These are phyloP conservation scores for Malus asiatica DNA, from an alignment of 306 rosid genomes.

Conservation along the genomic window DNA sequence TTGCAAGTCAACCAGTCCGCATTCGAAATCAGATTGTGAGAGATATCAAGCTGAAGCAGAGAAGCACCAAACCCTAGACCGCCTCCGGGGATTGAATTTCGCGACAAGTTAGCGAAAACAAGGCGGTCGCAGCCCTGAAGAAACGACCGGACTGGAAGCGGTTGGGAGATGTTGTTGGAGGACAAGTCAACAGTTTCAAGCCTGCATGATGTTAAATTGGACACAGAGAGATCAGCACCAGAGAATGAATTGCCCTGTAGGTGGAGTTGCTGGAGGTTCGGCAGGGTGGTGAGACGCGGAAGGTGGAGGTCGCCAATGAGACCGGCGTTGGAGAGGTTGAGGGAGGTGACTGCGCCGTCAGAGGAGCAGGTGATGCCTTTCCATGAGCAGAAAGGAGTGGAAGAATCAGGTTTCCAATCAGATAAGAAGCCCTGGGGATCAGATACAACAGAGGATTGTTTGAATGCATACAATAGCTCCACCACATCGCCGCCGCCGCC, in stretches of 20 bases:
- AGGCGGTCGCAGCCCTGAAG: constrained; percentile 27
- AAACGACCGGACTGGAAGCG: constrained; percentile 12
- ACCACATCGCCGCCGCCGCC: constrained; percentile 1
- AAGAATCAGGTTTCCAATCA: constrained; percentile 26
- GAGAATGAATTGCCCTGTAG: constrained; percentile 43
- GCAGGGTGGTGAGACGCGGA: constrained; percentile 33
- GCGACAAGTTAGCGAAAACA: constrained; percentile 35
- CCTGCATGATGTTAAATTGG: constrained; percentile 19
- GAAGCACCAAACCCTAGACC: constrained; percentile 16
- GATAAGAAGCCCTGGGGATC: constrained; percentile 46
- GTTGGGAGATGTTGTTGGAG: constrained; percentile 41
- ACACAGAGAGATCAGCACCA: constrained; percentile 17
- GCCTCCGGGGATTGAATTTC: constrained; percentile 33
- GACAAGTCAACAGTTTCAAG: constrained; percentile 52
- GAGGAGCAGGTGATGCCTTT: constrained; percentile 44
- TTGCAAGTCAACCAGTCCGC: constrained; percentile 22
- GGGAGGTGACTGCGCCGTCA: constrained; percentile 21
- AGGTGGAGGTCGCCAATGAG: constrained; percentile 48
- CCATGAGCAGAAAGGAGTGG: constrained; percentile 41
- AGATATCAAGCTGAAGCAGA: constrained; percentile 42
- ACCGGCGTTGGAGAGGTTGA: constrained; percentile 42
- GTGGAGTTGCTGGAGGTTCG: constrained; percentile 27
- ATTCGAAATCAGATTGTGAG: constrained; percentile 42
- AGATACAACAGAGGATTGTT: constrained; percentile 32
- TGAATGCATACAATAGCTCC: constrained; percentile 34